Percentiles rank a stretch among this genome's conserved stretches.
Evolutionary conservation across 352 stramenopile genomes (phyloP).

Genomic region (Phytophthora parvispora): DNA sequence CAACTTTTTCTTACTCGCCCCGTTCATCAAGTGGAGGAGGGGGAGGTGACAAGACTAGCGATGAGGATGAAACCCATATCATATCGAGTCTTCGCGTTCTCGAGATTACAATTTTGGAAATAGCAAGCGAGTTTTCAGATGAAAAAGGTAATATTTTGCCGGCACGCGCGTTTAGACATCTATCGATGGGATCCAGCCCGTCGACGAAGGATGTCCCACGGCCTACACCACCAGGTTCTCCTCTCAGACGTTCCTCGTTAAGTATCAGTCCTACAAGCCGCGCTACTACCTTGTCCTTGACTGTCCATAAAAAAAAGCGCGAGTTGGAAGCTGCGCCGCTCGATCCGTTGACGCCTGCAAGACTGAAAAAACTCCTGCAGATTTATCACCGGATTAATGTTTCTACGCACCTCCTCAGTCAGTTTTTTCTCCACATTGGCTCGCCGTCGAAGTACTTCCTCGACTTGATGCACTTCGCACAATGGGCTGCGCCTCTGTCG

Average conservation of each 20-base stretch:
- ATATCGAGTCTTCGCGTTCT: constrained; percentile 42
- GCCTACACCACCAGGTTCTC: constrained; percentile 11
- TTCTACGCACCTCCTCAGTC: constrained; percentile 52
- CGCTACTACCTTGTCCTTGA: constrained; percentile 1
- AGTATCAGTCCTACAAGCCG: constrained; percentile 4
- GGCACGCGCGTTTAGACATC: constrained; percentile 32
- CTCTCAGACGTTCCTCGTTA: background rate
- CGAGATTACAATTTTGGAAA: constrained; percentile 47
- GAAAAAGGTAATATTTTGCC: constrained; percentile 33
- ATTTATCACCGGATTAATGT: constrained; percentile 38
- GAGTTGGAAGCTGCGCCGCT: constrained; percentile 23
- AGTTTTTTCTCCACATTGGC: constrained; percentile 68
- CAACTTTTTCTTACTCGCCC: background rate
- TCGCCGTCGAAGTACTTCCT: constrained; percentile 53
- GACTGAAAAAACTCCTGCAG: constrained; percentile 49
- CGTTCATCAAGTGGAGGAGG: background rate
- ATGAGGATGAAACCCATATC: background rate
- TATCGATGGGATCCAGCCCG: constrained; percentile 20
- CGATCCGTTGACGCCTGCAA: constrained; percentile 47
- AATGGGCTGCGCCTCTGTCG: constrained; percentile 51
- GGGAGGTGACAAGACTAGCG: background rate
- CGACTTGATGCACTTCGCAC: constrained; percentile 49
- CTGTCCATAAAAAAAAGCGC: constrained; percentile 14
- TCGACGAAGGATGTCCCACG: background rate
- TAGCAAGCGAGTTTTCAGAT: constrained; percentile 29